Evolutionary conservation across 2,329 filamentous ascomycete species (phyloP), one percentile per base, ranked within the genome.

Genomic region (Mycocentrospora acerina): DNA sequence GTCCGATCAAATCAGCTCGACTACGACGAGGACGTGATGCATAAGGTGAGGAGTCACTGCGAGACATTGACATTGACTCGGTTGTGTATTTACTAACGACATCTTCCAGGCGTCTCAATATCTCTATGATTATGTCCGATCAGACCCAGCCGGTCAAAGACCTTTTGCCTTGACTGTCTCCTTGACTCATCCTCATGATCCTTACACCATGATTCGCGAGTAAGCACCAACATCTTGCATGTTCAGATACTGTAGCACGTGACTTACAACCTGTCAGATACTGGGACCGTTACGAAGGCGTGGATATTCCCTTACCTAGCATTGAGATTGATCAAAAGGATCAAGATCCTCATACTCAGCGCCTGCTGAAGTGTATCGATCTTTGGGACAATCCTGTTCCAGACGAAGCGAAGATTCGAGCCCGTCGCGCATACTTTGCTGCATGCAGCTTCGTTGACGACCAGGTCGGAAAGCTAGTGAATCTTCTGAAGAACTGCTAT

Each of bases 1-100:
- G 85, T 94, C 27, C 81, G 90, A 51, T 95, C 88, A 70, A 96
- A 96, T 71, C 90, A 96, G 75, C 78, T 96, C 35, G 90, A 96
- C 66, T 96, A 91, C 57, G 90, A 96, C 59, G 90, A 95, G 71
- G 90, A 96, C 70, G 89, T 95, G 65, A 91, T 96, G 83, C 91
- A 87, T 74, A 88, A 85, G 67, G 65, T 68, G 46, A 55, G 55
- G 11, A 35, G 14, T 14, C 30, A 25, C 24, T 32, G n/a, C 7
- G 4, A 8, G 8, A 87, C 73, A 86, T 83, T 62, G 55, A 57
- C 8, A 16, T 26, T 12, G n/a, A n/a, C n/a, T n/a, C n/a, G n/a
- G n/a, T 11, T 35, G 6, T 15, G 13, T 15, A 7, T 4, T 15
- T 39, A 19, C 49, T 55, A 30, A 57, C 36, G 24, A 33, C 13